phyloP scores from a whole-genome alignment of 768 basidiomycete genomes.

The Tulasnella sp. region DNA sequence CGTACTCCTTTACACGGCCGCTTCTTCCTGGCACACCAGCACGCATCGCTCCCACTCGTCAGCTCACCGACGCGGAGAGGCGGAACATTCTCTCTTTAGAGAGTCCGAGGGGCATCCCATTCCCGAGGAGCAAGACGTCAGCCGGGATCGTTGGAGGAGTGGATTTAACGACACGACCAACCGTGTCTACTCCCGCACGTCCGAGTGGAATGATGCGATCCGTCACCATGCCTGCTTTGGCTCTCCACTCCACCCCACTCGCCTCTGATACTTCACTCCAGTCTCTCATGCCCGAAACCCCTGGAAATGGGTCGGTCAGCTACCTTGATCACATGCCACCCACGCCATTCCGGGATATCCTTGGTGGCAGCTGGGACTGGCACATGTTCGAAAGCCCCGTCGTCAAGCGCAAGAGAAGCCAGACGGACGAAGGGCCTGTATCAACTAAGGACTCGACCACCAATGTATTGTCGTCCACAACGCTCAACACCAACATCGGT shows the following conservation, averaged over 20 bases:
- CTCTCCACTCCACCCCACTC: neutral
- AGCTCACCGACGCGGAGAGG: slow-evolving; percentile 14
- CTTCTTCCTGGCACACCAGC: slow-evolving; percentile 4
- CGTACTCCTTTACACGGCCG: neutral
- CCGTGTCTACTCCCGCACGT: neutral
- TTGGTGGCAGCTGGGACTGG: slow-evolving; percentile 8
- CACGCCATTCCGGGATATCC: slow-evolving; percentile 1
- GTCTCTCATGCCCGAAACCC: neutral
- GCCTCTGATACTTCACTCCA: neutral
- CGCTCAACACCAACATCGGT: neutral
- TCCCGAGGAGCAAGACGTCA: neutral
- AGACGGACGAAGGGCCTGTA: neutral
- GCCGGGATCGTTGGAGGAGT: neutral
- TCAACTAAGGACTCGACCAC: neutral
- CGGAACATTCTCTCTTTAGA: slow-evolving; percentile 26
- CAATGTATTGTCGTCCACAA: slow-evolving; percentile 2
- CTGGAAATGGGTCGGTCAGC: neutral
- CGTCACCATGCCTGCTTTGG: slow-evolving; percentile 11
- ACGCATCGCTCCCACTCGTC: neutral
- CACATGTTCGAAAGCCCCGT: slow-evolving; percentile 20
- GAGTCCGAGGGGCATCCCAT: slow-evolving; percentile 11
- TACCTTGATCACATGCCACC: slow-evolving; percentile 10
- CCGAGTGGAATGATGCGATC: neutral
- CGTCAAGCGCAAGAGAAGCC: slow-evolving; percentile 9
- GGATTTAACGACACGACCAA: neutral